Conservation (phyloP, 2,329 filamentous ascomycete genomes). For the Dactylellina sp. region DNA sequence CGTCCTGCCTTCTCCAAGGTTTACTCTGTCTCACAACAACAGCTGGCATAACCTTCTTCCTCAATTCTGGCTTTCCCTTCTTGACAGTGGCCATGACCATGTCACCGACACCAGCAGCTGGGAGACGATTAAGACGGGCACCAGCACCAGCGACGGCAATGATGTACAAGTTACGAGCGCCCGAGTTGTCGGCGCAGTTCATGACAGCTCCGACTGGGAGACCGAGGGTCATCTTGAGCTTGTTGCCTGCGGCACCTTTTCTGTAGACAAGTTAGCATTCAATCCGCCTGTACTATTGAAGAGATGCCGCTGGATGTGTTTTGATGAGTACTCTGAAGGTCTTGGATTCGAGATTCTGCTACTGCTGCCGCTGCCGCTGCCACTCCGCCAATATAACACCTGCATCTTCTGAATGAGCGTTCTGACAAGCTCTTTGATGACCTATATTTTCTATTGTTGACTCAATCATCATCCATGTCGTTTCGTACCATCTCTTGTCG, state of each 20-base stretch:
- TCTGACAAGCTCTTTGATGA: neutral
- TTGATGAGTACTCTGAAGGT: neutral
- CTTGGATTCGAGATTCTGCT: constrained; percentile 1
- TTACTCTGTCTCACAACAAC: constrained; percentile 99
- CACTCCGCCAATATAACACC: neutral
- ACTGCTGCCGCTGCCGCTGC: neutral
- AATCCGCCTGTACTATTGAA: neutral
- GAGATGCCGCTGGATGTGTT: neutral
- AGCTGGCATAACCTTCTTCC: constrained; percentile 99
- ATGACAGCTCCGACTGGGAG: constrained; percentile 99
- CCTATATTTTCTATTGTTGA: neutral
- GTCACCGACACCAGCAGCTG: constrained; percentile 96
- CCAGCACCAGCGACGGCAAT: constrained; percentile 99
- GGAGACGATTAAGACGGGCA: constrained; percentile 96
- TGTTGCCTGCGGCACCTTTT: constrained; percentile 91
- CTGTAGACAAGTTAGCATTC: constrained; percentile 38
- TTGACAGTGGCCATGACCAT: constrained; percentile 99
- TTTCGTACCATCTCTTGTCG: no score
- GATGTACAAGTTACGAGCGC: constrained; percentile 99
- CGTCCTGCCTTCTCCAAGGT: constrained; percentile 98
- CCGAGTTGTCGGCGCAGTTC: constrained; percentile 99
- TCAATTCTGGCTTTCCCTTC: constrained; percentile 99
- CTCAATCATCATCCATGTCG: no score
- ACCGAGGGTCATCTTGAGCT: constrained; percentile 99
- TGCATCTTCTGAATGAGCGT: constrained; percentile 1